Base-by-base conservation (phyloP, 441 rosid species). In the Jatropha multifida region DNA sequence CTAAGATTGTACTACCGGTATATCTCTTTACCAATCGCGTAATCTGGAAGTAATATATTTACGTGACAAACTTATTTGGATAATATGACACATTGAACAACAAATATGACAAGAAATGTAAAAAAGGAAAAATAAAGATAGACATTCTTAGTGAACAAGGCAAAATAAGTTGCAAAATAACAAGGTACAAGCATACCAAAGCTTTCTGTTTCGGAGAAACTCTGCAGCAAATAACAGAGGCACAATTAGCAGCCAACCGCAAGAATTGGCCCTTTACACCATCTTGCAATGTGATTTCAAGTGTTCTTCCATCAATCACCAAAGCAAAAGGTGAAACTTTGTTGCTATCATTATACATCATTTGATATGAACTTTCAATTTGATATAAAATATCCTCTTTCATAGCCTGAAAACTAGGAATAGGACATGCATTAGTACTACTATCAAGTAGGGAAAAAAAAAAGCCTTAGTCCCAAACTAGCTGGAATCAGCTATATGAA, bases 161-260 rank as follows among this genome's bases (percentile, higher is more conserved):
- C 46, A 54, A 54, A 15, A 49, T 7, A 49, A 49, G 13, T 7
- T 44, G 49, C 55, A 32, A 51, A 51, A 9, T 2, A 56, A 56
- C 0, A n/a, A n/a, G 27, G 9, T 20, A 56, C 3, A 26, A 60
- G 0, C 79, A 32, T 86, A 90, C 96, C 81, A 88, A 73, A 69
- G 93, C 93, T 76, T 91, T 91, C 83, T 91, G 92, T 67, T 87
- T 91, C 1, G 96, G 96, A 56, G 96, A 91, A 60, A 89, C 92
- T 0, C 92, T 88, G 37, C 93, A 91, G 78, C 96, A 91, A 70
- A 91, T 81, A 15, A 91, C 92, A 48, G 93, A 88, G 26, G 90
- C 89, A 82, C 96, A 91, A 54, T 85, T 74, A 46, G 86, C 88
- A 37, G 93, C 92, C 72, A 91, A 85, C 18, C 72, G 81, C 4